Evolutionary conservation across 306 rosid species (phyloP), one percentile per base, ranked within the genome.

Genomic region (Argentina anserina): DNA sequence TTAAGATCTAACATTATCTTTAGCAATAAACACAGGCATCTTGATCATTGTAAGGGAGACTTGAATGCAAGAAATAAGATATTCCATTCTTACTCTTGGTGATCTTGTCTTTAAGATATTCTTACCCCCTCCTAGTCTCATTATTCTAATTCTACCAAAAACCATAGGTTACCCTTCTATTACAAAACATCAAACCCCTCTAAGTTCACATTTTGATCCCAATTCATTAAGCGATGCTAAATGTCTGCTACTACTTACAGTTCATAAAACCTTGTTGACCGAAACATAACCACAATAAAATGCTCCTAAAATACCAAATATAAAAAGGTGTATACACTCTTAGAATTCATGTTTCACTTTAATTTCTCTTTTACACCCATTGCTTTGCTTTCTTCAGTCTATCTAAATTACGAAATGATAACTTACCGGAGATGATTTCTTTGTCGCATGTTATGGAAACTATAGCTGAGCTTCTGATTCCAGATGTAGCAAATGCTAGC

Each of bases 401-500:
- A 45, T 43, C 58, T 29, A 45, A 67, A 26, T 56, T 26, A 14
- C 56, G 29, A 45, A 63, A 63, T 2, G 70, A 37, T 62, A 56
- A 65, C 75, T 82, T 85, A 91, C 98, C 99, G 15, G 99, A 89
- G 75, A 94, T 89, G 45, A 94, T 87, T 80, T 94, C 96, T 81
- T 78, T 84, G 86, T 91, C 97, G 66, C 85, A 83, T 73, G 99
- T 94, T 69, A 94, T 82, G 65, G 96, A 79, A 75, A 90, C 84
- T 53, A 94, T 82, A 53, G 95, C 88, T 4, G 96, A 88, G 84
- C 97, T 89, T 86, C 89, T 88, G 76, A 90, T 88, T 80, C 99
- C 99, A 64, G 96, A 85, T 26, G 88, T 86, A 77, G 90, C 82
- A 87, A 88, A 91, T 66, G 99, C 97, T 56, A 82, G 82, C 0